Conservation (phyloP, 2,329 filamentous ascomycete species). For the Venturia asperata region DNA sequence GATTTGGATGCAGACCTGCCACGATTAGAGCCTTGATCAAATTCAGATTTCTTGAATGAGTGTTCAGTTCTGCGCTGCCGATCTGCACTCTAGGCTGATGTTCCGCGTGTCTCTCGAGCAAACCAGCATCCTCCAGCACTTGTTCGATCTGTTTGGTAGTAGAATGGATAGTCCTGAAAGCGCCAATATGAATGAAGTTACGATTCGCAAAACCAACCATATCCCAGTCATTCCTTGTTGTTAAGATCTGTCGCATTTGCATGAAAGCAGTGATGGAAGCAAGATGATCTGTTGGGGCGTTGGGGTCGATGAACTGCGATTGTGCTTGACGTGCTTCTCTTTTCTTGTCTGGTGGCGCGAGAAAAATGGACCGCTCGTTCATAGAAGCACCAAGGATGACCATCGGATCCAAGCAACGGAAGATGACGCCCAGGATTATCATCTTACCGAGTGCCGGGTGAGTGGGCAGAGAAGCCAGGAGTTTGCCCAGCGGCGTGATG, state of each 20-base stretch:
- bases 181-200: not conserved
- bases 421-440: constrained; percentile 45
- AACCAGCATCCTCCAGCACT: constrained; percentile 22
- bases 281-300: constrained; percentile 41
- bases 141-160: constrained; percentile 13
- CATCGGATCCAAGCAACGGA: constrained; percentile 46
- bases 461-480: constrained; percentile 32
- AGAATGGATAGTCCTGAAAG: not conserved
- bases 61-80: constrained; percentile 33
- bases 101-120: constrained; percentile 13
- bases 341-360: constrained; percentile 28
- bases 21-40: constrained; percentile 44
- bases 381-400: constrained; percentile 37
- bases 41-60: constrained; percentile 37
- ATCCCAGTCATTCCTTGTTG: not conserved
- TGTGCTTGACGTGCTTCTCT: constrained; percentile 29
- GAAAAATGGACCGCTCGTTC: not conserved
- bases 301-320: constrained; percentile 30
- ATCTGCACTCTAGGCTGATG: constrained; percentile 14
- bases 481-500: constrained; percentile 40
- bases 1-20: constrained; percentile 41
- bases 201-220: not conserved
- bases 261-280: constrained; percentile 27
- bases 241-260: constrained; percentile 6
- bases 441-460: constrained; percentile 42